Conservation (phyloP, 805 yeast species). For the Candida hispaniensis region DNA sequence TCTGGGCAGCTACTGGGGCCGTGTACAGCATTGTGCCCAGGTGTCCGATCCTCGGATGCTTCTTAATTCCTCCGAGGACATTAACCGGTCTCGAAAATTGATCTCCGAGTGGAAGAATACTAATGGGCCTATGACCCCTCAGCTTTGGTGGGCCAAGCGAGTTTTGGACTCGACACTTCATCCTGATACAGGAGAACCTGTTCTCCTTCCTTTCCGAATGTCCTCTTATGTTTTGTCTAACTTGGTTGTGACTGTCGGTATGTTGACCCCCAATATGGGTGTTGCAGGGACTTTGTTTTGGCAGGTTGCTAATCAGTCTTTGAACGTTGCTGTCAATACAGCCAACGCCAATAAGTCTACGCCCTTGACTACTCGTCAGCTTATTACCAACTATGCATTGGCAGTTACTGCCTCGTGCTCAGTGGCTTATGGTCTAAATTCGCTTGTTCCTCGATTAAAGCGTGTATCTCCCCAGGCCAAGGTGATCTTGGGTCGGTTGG, state of each 20-base stretch:
- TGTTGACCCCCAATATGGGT: conserved; percentile 91
- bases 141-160: conserved; percentile 80
- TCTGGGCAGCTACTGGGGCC: conserved; percentile 75
- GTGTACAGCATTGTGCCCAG: conserved; percentile 89
- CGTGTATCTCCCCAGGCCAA: conserved; percentile 58
- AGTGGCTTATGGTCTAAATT: conserved; percentile 87
- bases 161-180: conserved; percentile 85
- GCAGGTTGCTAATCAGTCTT: conserved; percentile 96
- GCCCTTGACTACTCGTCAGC: conserved; percentile 70
- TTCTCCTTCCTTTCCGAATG: conserved; percentile 91
- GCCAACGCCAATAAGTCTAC: conserved; percentile 95
- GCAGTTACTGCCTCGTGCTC: conserved; percentile 94
- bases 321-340: conserved; percentile 93
- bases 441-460: conserved; percentile 78
- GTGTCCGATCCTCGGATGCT: conserved; percentile 89
- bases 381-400: conserved; percentile 65
- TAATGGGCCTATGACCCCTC: conserved; percentile 56
- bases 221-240: conserved; percentile 89
- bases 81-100: conserved; percentile 51
- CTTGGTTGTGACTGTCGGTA: conserved; percentile 90
- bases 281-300: conserved; percentile 87
- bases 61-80: conserved; percentile 53
- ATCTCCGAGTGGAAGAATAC: conserved; percentile 70
- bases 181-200: conserved; percentile 95
- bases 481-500: conserved; percentile 68